Conservation (phyloP, 2,329 filamentous ascomycete genomes). For the Tolypocladium album region DNA sequence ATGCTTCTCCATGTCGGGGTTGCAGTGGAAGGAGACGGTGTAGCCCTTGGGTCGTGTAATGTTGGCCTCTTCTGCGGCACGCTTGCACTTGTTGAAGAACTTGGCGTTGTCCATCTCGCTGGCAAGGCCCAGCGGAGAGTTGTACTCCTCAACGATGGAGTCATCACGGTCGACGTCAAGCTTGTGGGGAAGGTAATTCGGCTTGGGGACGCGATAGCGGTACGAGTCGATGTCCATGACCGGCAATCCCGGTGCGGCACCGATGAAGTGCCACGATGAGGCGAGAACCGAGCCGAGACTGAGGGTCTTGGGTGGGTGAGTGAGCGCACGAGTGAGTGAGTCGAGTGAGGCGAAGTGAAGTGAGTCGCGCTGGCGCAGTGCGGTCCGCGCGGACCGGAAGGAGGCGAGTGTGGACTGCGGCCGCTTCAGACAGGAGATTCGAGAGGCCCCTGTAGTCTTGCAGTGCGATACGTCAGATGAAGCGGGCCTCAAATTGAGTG, state of each 20-base stretch:
- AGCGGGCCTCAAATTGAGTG: background rate
- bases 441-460: background rate
- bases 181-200: slow-evolving; percentile 50
- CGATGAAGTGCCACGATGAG: background rate
- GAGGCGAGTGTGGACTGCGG: background rate
- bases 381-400: background rate
- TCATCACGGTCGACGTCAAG: slow-evolving; percentile 39
- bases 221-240: slow-evolving; percentile 34
- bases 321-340: background rate
- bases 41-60: slow-evolving; percentile 76
- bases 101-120: slow-evolving; percentile 44
- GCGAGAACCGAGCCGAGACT: background rate
- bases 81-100: slow-evolving; percentile 47
- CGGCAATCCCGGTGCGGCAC: background rate
- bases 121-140: slow-evolving; percentile 36
- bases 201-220: slow-evolving; percentile 42
- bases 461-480: background rate
- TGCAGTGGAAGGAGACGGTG: slow-evolving; percentile 91
- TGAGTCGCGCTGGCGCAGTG: background rate
- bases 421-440: background rate
- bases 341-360: background rate
- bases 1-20: slow-evolving; percentile 88
- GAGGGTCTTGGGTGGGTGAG: background rate
- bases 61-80: slow-evolving; percentile 48
- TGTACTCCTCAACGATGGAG: slow-evolving; percentile 40